Evolutionary conservation across 352 stramenopile species (phyloP).

Genomic region (Phytophthora ramorum): DNA sequence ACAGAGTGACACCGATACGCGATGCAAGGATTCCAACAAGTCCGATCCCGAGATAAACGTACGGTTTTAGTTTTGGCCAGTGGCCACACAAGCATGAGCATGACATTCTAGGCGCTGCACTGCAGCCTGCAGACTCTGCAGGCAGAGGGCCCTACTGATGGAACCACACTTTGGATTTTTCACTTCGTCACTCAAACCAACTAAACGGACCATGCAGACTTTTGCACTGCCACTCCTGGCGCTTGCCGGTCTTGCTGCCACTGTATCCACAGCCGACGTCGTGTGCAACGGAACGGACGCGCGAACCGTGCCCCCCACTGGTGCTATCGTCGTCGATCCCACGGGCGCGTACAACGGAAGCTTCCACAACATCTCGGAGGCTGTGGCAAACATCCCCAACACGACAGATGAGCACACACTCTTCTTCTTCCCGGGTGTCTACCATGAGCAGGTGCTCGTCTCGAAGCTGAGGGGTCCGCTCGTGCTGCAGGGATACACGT

Average conservation of each 20-base stretch:
- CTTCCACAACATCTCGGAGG: background rate
- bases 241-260: background rate
- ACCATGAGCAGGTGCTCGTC: background rate
- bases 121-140: too few species aligned
- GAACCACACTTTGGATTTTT: background rate
- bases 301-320: background rate
- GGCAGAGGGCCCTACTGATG: too few species aligned
- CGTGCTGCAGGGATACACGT: conserved; percentile 6
- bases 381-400: background rate
- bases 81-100: background rate
- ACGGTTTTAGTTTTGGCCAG: background rate
- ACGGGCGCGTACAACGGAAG: background rate
- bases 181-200: background rate
- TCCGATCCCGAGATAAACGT: background rate
- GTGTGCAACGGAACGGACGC: background rate
- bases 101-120: too few species aligned
- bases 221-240: background rate
- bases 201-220: background rate
- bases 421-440: background rate
- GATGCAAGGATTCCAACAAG: too few species aligned
- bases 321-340: background rate
- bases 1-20: too few species aligned
- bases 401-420: background rate
- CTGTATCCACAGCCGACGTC: background rate
- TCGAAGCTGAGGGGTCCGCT: background rate